Evolutionary conservation across 345 rosid species (phyloP).

Genomic region (Streptanthus diversifolius): DNA sequence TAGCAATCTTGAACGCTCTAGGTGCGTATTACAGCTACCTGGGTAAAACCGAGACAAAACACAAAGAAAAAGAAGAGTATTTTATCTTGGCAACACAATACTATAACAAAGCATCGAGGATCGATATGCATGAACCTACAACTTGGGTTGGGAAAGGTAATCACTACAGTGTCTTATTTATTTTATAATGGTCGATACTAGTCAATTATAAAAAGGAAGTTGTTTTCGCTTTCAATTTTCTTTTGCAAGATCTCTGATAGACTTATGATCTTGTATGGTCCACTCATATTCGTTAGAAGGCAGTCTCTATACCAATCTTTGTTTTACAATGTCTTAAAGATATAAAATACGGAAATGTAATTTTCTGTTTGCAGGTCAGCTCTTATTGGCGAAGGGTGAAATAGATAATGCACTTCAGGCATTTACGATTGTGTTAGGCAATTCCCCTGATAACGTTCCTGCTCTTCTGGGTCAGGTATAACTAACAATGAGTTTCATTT

Average conservation of each 20-base stretch:
- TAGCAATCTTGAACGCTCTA: conserved; percentile 88
- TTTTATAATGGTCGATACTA: not conserved
- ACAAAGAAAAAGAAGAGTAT: conserved; percentile 88
- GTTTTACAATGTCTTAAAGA: not conserved
- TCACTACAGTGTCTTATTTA: not conserved
- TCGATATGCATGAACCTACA: conserved; percentile 96
- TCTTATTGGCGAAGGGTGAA: conserved; percentile 93
- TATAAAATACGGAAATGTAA: not conserved
- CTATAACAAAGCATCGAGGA: conserved; percentile 90
- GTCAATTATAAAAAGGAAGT: not conserved
- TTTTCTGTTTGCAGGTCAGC: conserved; percentile 66
- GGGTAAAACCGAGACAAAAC: conserved; percentile 85
- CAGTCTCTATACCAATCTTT: not conserved
- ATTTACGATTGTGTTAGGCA: conserved; percentile 79
- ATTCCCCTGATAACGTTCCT: conserved; percentile 74
- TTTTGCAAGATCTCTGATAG: not conserved
- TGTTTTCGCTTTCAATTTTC: not conserved
- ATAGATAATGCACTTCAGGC: conserved; percentile 87
- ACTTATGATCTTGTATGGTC: conserved; percentile 6
- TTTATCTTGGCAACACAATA: conserved; percentile 79
- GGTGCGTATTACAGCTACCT: conserved; percentile 93
- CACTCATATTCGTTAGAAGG: not conserved
- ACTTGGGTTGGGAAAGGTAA: conserved; percentile 99
- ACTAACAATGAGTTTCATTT: not conserved
- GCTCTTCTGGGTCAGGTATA: conserved; percentile 97